Base-by-base conservation (phyloP, 148 eudicot genomes). In the Rhododendron ferrugineum region DNA sequence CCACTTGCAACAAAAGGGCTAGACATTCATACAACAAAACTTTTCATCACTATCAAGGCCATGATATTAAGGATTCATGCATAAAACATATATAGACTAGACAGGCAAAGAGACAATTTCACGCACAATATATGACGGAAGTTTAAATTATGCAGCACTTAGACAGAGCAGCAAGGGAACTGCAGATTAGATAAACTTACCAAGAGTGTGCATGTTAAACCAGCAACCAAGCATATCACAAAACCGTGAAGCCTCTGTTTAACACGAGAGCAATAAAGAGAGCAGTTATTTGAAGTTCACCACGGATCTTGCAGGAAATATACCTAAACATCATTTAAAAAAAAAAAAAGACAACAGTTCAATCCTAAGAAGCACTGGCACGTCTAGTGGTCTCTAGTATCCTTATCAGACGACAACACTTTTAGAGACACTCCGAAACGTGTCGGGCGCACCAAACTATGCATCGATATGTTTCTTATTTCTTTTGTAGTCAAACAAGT, bases 191-290 rank as follows among this genome's bases (percentile, higher is more conserved):
- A 54, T 77, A 78, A 85, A 89, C 99, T 89, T 90, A 96, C 99
- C 99, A 96, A 87, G 86, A 95, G 93, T 54, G 99, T 96, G 84
- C 95, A 96, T 83, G 96, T 86, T 58, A 96, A 81, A 84, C 99
- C 99, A 82, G 98, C 88, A 85, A 87, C 93, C 84, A 96, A 93
- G 97, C 98, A 96, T 86, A 91, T 92, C 62, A 78, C 98, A 90
- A 96, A 96, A 30, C 99, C 99, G 60, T 96, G 91, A 70, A 96
- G 86, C 87, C 99, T 94, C 99, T 96, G 95, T 82, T 60, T 76
- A 66, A 81, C 64, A 79, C 2, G 68, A 79, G 79, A 85, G 79
- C 50, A 30, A 86, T 46, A 85, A 37, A 23, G 34, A 79, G 83
- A 36, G 42, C 30, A 79, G 74, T 86, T 37, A 70, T 44, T 79